Conservation (phyloP, 768 basidiomycete species). For the Suillus luteus region DNA sequence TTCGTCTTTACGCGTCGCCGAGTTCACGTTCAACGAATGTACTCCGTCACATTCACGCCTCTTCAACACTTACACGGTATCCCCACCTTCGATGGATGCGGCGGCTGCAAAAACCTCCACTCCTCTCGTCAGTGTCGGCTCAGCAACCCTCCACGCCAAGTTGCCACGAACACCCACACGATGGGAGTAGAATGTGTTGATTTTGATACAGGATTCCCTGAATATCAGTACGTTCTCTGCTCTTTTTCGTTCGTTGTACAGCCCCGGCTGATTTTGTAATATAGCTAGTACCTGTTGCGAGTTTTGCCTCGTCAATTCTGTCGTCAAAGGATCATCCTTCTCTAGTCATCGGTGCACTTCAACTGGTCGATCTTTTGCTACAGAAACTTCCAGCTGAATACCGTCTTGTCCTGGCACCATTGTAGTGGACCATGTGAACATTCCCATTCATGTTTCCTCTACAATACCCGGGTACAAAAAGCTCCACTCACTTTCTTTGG, state of each 20-base stretch:
- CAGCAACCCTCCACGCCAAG: conserved; percentile 39
- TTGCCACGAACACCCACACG: too few species aligned
- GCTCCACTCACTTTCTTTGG: conserved; percentile 64
- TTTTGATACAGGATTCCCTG: too few species aligned
- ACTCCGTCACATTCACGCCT: too few species aligned
- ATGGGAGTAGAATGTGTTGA: too few species aligned
- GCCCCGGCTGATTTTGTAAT: conserved; percentile 15
- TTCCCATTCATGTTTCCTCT: conserved; percentile 41
- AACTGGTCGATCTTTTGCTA: conserved; percentile 90
- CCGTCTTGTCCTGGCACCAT: conserved; percentile 68
- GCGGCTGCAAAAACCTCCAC: conserved; percentile 35
- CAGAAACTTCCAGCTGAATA: conserved; percentile 83
- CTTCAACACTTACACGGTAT: too few species aligned
- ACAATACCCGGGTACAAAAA: conserved; percentile 69
- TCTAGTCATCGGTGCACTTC: conserved; percentile 85
- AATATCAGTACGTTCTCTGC: too few species aligned
- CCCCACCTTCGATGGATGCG: conserved; percentile 29
- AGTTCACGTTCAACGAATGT: too few species aligned
- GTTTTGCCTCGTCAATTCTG: conserved; percentile 91
- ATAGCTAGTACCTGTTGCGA: conserved; percentile 91
- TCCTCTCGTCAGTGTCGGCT: conserved; percentile 55
- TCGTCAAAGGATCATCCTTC: conserved; percentile 90
- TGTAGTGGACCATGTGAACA: conserved; percentile 35
- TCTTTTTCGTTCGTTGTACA: conserved; percentile 8
- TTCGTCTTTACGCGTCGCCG: too few species aligned